Conservation (phyloP, 108 stramenopile genomes). For the Nannochloropsis gaditana region DNA sequence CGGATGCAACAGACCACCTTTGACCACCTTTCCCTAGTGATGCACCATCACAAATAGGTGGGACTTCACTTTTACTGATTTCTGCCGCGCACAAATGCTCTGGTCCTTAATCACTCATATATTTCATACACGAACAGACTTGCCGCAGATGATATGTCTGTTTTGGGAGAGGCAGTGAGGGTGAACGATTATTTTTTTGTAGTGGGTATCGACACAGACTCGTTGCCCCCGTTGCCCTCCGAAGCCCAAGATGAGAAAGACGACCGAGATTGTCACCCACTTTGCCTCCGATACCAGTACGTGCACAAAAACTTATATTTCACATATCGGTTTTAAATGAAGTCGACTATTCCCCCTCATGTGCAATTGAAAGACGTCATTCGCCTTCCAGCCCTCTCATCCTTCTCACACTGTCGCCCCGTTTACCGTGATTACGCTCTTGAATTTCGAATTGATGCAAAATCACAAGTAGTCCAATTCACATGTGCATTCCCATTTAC, state of each 20-base stretch:
- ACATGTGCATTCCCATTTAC: neutral
- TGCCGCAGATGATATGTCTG: neutral
- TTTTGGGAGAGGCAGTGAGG: neutral
- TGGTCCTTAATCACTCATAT: too few species aligned
- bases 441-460: too few species aligned
- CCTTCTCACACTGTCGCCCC: too few species aligned
- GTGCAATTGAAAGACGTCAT: too few species aligned
- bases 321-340: neutral
- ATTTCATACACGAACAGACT: neutral
- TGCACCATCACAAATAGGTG: too few species aligned
- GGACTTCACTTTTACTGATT: too few species aligned
- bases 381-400: too few species aligned
- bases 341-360: too few species aligned
- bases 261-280: neutral
- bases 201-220: conserved; percentile 7
- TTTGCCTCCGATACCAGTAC: conserved; percentile 9
- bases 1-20: too few species aligned
- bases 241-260: neutral
- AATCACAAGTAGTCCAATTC: neutral
- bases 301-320: neutral
- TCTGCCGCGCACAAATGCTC: too few species aligned
- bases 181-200: conserved; percentile 6
- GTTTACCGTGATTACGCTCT: too few species aligned
- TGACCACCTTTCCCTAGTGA: too few species aligned
- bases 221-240: neutral